Percentiles rank a stretch among this genome's conserved stretches.
Conservation (phyloP, 2,329 filamentous ascomycete species). For the Neodidymelliopsis sp. region DNA sequence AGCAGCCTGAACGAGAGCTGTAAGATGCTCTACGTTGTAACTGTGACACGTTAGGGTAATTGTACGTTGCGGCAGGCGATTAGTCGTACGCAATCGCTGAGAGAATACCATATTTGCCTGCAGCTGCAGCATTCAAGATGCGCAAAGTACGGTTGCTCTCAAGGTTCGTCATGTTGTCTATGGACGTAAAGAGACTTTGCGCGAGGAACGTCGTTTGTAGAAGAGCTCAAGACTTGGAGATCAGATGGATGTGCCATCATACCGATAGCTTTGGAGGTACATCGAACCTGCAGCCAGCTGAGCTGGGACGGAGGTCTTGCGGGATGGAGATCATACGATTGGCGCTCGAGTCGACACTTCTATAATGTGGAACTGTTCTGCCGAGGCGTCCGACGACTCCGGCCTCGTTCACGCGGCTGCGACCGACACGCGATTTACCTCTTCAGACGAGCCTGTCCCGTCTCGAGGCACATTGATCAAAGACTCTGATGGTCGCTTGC, state of each 20-base stretch:
- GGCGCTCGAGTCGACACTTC: conserved; percentile 20
- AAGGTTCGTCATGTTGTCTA: conserved; percentile 20
- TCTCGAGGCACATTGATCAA: conserved; percentile 28
- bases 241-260: background rate
- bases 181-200: background rate
- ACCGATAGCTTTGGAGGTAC: conserved; percentile 1
- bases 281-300: conserved; percentile 11
- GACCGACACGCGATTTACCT: background rate
- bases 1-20: conserved; percentile 44
- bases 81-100: conserved; percentile 50
- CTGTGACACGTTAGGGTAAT: no score
- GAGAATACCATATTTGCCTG: conserved; percentile 65
- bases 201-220: background rate
- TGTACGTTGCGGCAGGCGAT: no score
- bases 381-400: no score
- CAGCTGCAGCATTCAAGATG: conserved; percentile 64
- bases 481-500: conserved; percentile 4
- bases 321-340: conserved; percentile 3
- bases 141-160: conserved; percentile 41
- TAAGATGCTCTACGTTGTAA: conserved; percentile 48
- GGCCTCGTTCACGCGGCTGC: background rate
- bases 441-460: conserved; percentile 19
- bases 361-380: no score
- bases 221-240: background rate
- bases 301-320: conserved; percentile 9